Percentiles rank a stretch among this genome's conserved stretches.
Evolutionary conservation across 768 basidiomycete genomes (phyloP).

Genomic region (Tephrocybe rancida): DNA sequence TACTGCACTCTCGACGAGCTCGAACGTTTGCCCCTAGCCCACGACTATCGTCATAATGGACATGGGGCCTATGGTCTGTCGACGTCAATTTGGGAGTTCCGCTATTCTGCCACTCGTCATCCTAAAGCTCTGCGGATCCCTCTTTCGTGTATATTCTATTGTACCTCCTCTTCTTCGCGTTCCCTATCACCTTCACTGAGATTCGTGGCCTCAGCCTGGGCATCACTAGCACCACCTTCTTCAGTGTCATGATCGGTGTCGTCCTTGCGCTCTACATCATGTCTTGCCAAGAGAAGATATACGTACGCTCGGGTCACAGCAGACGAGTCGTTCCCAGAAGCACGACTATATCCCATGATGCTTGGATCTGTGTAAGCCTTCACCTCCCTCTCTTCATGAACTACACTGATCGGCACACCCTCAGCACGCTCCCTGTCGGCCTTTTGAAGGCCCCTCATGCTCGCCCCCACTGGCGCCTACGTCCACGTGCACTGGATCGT

Average conservation of each 20-base stretch:
- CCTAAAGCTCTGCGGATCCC: constrained; percentile 27
- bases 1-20: constrained; percentile 15
- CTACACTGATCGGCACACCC: neutral
- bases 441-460: constrained; percentile 48
- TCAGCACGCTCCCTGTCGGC: constrained; percentile 37
- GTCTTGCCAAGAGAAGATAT: constrained; percentile 35
- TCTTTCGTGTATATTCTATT: constrained; percentile 44
- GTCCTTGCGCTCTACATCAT: constrained; percentile 30
- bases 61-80: constrained; percentile 8
- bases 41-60: constrained; percentile 9
- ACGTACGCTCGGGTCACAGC: constrained; percentile 33
- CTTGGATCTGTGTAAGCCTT: constrained; percentile 38
- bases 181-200: constrained; percentile 43
- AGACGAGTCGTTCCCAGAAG: constrained; percentile 43
- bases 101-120: neutral
- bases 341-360: constrained; percentile 44
- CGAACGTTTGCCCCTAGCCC: constrained; percentile 2
- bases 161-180: constrained; percentile 45
- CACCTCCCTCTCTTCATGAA: neutral
- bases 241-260: constrained; percentile 45
- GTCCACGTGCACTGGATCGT: constrained; percentile 39
- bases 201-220: constrained; percentile 41
- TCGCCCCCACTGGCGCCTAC: constrained; percentile 48
- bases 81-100: constrained; percentile 11
- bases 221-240: constrained; percentile 42